phyloP scores from a whole-genome alignment of 169 alveolate species.

The Cryptosporidium viatorum region DNA sequence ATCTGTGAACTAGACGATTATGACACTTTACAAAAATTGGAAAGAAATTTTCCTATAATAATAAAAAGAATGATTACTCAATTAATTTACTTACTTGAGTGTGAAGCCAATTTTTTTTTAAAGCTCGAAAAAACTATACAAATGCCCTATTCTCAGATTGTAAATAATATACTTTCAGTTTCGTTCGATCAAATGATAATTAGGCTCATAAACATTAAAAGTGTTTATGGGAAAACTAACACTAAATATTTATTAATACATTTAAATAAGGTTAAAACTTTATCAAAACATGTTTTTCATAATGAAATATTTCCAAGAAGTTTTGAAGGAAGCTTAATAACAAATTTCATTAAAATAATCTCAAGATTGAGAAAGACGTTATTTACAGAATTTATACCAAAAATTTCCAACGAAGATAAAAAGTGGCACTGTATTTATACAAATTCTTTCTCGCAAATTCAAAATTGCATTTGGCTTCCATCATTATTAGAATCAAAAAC shows the following conservation, averaged over 20 bases:
- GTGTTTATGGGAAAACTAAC: constrained; percentile 5
- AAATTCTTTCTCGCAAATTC: constrained; percentile 5
- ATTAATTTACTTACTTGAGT: constrained; percentile 19
- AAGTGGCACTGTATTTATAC: constrained; percentile 15
- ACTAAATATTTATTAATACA: not conserved
- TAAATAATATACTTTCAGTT: constrained; percentile 10
- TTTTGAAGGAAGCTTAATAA: not conserved
- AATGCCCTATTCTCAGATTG: not conserved
- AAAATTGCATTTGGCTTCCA: constrained; percentile 49
- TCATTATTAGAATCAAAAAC: constrained; percentile 42
- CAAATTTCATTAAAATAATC: not conserved
- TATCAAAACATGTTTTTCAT: not conserved
- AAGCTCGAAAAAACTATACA: not conserved
- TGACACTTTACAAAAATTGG: not conserved
- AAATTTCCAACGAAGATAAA: not conserved
- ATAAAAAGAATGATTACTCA: constrained; percentile 37
- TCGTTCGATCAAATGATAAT: constrained; percentile 16
- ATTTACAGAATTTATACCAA: constrained; percentile 10
- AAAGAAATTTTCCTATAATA: not conserved
- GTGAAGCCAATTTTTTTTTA: not conserved
- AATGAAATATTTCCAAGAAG: not conserved
- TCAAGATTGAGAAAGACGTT: not conserved
- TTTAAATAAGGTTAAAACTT: not conserved
- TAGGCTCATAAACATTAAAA: constrained; percentile 3
- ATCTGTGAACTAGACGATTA: constrained; percentile 46